These are phyloP conservation scores for Stropharia rugosoannulata DNA, from an alignment of 768 basidiomycete genomes.

Conservation along the genomic window DNA sequence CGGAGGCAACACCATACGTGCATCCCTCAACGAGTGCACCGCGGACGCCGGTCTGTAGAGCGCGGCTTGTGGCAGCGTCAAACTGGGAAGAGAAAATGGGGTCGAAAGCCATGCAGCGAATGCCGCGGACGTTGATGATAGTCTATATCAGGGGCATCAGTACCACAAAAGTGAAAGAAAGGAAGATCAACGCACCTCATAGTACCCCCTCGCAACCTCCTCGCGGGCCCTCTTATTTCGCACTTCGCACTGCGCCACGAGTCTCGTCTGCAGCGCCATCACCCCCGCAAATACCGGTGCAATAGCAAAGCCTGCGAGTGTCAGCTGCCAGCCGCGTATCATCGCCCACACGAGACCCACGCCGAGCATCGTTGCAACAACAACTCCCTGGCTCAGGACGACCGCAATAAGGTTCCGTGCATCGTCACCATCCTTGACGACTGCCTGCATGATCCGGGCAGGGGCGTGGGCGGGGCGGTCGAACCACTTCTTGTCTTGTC, in stretches of 20 bases:
- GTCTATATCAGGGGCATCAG: slow-evolving; percentile 37
- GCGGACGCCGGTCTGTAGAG: slow-evolving; percentile 64
- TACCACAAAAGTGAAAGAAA: slow-evolving; percentile 3
- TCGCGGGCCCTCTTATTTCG: slow-evolving; percentile 86
- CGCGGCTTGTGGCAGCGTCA: slow-evolving; percentile 55
- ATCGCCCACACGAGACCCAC: slow-evolving; percentile 91
- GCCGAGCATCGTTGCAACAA: slow-evolving; percentile 77
- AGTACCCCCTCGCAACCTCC: slow-evolving; percentile 80
- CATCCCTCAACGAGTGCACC: slow-evolving; percentile 90
- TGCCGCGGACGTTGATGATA: slow-evolving; percentile 81
- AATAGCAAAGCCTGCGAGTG: slow-evolving; percentile 84
- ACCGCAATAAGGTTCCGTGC: slow-evolving; percentile 73
- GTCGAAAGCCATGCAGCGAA: slow-evolving; percentile 86
- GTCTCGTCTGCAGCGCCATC: slow-evolving; percentile 72
- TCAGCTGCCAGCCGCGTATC: slow-evolving; percentile 87
- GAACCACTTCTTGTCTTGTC: slow-evolving; percentile 88
- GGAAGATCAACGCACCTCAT: slow-evolving; percentile 57
- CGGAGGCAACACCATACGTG: slow-evolving; percentile 76
- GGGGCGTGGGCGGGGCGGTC: slow-evolving; percentile 65
- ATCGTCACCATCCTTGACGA: slow-evolving; percentile 91
- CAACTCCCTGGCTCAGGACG: slow-evolving; percentile 68
- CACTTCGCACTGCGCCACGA: slow-evolving; percentile 71
- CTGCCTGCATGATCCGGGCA: slow-evolving; percentile 61
- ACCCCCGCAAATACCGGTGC: slow-evolving; percentile 78
- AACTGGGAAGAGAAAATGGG: slow-evolving; percentile 69